Conservation (phyloP, 2,329 filamentous ascomycete genomes). For the Trichoderma sp. region DNA sequence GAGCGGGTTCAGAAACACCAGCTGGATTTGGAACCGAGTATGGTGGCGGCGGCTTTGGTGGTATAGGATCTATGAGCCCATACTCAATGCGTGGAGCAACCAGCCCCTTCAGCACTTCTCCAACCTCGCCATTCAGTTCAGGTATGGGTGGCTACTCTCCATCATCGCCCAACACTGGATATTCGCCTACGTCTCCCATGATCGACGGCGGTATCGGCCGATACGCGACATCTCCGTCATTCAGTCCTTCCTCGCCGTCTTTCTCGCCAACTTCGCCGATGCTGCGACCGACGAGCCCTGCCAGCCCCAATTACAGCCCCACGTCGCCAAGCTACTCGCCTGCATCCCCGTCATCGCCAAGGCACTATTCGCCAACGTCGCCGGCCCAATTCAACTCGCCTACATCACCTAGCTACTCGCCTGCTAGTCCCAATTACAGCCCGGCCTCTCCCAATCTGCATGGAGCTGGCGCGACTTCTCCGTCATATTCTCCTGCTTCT, state of each 20-base stretch:
- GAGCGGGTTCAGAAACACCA: slow-evolving; percentile 68
- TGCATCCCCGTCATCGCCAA: slow-evolving; percentile 55
- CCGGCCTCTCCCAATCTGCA: slow-evolving; percentile 61
- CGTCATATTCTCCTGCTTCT: slow-evolving; percentile 66
- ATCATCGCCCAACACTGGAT: slow-evolving; percentile 68
- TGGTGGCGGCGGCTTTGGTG: slow-evolving; percentile 49
- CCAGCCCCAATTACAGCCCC: slow-evolving; percentile 62
- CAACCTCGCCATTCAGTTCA: slow-evolving; percentile 61
- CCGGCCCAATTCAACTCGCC: slow-evolving; percentile 71
- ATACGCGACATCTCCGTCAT: slow-evolving; percentile 59
- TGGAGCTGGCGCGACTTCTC: slow-evolving; percentile 47
- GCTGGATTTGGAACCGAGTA: slow-evolving; percentile 64
- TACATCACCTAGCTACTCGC: slow-evolving; percentile 70
- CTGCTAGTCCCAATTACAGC: slow-evolving; percentile 68
- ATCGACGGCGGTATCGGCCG: slow-evolving; percentile 51
- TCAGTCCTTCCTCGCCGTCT: slow-evolving; percentile 61
- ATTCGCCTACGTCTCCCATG: slow-evolving; percentile 74
- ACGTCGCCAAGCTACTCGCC: slow-evolving; percentile 65
- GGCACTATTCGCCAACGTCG: slow-evolving; percentile 66
- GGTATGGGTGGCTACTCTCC: slow-evolving; percentile 66
- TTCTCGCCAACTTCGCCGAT: slow-evolving; percentile 62
- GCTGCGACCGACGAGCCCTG: slow-evolving; percentile 53
- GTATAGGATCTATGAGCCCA: slow-evolving; percentile 57
- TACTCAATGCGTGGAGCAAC: slow-evolving; percentile 59
- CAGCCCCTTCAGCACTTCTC: slow-evolving; percentile 73